phyloP scores from a whole-genome alignment of 2,329 filamentous ascomycete genomes.

The Pseudogymnoascus sp. region DNA sequence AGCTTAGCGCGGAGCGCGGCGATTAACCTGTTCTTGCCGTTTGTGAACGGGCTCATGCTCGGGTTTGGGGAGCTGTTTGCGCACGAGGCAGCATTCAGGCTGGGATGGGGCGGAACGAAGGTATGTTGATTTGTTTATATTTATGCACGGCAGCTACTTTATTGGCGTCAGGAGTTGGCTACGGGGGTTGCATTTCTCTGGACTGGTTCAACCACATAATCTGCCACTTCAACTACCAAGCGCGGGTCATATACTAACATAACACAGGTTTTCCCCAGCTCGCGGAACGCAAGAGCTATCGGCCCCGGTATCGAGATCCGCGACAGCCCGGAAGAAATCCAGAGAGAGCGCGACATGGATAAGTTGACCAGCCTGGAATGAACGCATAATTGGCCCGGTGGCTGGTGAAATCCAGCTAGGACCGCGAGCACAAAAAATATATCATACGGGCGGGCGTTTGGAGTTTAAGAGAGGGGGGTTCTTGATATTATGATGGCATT shows the following conservation, averaged over 20 bases:
- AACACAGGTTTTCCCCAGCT: conserved; percentile 26
- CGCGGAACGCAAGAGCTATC: conserved; percentile 42
- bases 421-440: not conserved
- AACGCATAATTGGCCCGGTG: conserved; percentile 1
- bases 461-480: not conserved
- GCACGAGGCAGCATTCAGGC: conserved; percentile 84
- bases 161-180: not conserved
- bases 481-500: not conserved
- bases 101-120: conserved; percentile 93
- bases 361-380: conserved; percentile 54
- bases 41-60: conserved; percentile 96
- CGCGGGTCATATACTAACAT: not conserved
- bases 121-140: conserved; percentile 42
- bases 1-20: conserved; percentile 77
- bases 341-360: conserved; percentile 42
- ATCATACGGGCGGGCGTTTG: not conserved
- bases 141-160: not conserved
- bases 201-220: not conserved
- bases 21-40: conserved; percentile 92
- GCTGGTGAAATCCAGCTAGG: not conserved
- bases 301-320: conserved; percentile 78
- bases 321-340: conserved; percentile 47
- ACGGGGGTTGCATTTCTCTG: not conserved
- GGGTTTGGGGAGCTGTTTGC: conserved; percentile 96
- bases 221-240: not conserved